Evolutionary conservation across 345 rosid species (phyloP), one percentile per base, ranked within the genome.

Genomic region (Sonneratia alba): DNA sequence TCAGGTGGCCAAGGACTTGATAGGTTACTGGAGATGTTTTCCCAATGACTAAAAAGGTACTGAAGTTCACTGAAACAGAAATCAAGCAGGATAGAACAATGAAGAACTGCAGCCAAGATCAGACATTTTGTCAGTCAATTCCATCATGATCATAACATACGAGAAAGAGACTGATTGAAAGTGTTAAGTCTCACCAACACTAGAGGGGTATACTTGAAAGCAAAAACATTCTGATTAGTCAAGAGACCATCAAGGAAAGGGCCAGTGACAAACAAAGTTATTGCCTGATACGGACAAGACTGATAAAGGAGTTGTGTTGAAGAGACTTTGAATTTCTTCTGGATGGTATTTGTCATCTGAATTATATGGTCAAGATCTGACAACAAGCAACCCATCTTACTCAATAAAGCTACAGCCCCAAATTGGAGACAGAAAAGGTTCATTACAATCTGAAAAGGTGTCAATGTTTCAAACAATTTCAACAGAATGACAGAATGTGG

Each of bases 291-390:
- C 10, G 99, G 99, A 82, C 97, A 92, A 55, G 99, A 96, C 84
- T 96, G 99, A 77, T 96, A 96, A 59, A 96, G 87, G 76, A 96
- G 98, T 69, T 96, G 99, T 69, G 99, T 96, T 57, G 99, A 96
- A 70, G 99, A 96, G 65, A 96, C 98, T 81, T 92, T 96, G 84
- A 90, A 96, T 82, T 92, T 96, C 91, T 96, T 96, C 86, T 96
- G 99, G 82, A 96, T 96, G 55, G 99, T 96, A 78, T 96, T 96
- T 76, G 99, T 96, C 99, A 96, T 96, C 99, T 96, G 82, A 78
- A 48, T 56, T 64, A 40, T 59, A 36, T 78, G 77, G 88, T 95
- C 80, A 92, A 90, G 98, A 70, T 69, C 71, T 74, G 63, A 74
- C 70, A 69, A 38, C 42, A 76, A 62, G 66, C 37, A 27, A 59